Percentiles rank a stretch among this genome's conserved stretches.
These are phyloP conservation scores for Ogataea angusta DNA, from an alignment of 805 yeast species.

Conservation along the genomic window DNA sequence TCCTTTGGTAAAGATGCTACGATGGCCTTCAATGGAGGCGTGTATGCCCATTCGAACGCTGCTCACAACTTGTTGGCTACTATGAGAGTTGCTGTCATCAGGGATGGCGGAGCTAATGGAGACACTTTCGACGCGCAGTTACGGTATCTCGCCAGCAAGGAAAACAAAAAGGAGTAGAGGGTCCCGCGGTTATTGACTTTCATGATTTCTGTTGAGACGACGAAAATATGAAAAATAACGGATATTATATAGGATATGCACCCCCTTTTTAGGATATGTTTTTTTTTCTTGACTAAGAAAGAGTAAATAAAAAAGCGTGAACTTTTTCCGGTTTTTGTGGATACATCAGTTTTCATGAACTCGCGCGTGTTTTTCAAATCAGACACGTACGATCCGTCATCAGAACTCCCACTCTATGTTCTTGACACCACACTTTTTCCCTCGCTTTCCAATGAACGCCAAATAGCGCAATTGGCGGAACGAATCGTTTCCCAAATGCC, in stretches of 20 bases:
- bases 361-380: slow-evolving; percentile 49
- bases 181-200: slow-evolving; percentile 4
- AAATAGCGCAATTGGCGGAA: slow-evolving; percentile 52
- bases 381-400: slow-evolving; percentile 59
- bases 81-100: slow-evolving; percentile 77
- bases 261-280: neutral
- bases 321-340: neutral
- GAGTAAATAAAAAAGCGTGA: neutral
- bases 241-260: neutral
- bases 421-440: slow-evolving; percentile 85
- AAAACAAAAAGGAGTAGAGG: slow-evolving; percentile 8
- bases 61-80: slow-evolving; percentile 80
- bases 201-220: slow-evolving; percentile 6
- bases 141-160: slow-evolving; percentile 26
- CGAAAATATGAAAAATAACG: neutral
- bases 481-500: slow-evolving; percentile 60
- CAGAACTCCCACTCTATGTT: slow-evolving; percentile 69
- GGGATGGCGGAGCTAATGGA: slow-evolving; percentile 58
- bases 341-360: slow-evolving; percentile 5
- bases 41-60: slow-evolving; percentile 80
- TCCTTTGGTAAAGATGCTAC: slow-evolving; percentile 81
- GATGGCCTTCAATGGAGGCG: slow-evolving; percentile 82
- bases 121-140: slow-evolving; percentile 52
- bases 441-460: slow-evolving; percentile 33
- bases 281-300: neutral